Evolutionary conservation across 805 yeast genomes (phyloP).

Genomic region (Wickerhamomyces pijperi): DNA sequence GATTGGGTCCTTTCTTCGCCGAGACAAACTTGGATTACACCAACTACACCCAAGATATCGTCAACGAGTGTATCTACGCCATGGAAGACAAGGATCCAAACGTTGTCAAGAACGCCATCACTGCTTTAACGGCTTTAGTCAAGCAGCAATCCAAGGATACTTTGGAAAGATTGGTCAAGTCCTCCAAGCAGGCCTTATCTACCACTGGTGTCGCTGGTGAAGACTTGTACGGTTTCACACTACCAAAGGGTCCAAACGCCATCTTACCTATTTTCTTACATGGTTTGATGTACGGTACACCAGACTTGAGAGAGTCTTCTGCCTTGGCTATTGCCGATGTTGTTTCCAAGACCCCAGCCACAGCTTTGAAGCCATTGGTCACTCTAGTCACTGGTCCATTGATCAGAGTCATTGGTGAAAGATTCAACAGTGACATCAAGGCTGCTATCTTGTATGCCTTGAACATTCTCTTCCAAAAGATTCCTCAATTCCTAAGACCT

Average conservation of each 20-base stretch:
- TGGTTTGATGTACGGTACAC: conserved; percentile 88
- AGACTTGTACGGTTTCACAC: conserved; percentile 60
- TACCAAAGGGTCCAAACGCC: conserved; percentile 79
- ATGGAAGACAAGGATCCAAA: conserved; percentile 58
- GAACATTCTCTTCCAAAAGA: conserved; percentile 63
- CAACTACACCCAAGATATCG: conserved; percentile 65
- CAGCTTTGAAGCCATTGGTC: conserved; percentile 73
- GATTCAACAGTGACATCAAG: conserved; percentile 83
- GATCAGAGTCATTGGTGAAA: conserved; percentile 95
- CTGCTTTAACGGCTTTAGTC: conserved; percentile 54
- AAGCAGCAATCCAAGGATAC: conserved; percentile 65
- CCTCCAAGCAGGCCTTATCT: conserved; percentile 67
- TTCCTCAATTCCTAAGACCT: conserved; percentile 87
- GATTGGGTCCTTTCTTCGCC: conserved; percentile 63
- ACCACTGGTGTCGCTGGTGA: conserved; percentile 51
- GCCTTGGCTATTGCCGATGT: conserved; percentile 86
- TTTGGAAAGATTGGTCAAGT: conserved; percentile 65
- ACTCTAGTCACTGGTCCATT: conserved; percentile 94
- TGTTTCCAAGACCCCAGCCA: conserved; percentile 77
- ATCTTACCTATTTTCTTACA: conserved; percentile 85
- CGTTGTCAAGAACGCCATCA: conserved; percentile 56
- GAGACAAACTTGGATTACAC: conserved; percentile 58
- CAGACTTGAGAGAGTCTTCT: conserved; percentile 72
- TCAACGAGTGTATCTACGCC: conserved; percentile 54
- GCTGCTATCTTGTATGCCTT: conserved; percentile 87